phyloP scores from a whole-genome alignment of 1,284 basidiomycete species.

The Cutaneotrichosporon dermatis region DNA sequence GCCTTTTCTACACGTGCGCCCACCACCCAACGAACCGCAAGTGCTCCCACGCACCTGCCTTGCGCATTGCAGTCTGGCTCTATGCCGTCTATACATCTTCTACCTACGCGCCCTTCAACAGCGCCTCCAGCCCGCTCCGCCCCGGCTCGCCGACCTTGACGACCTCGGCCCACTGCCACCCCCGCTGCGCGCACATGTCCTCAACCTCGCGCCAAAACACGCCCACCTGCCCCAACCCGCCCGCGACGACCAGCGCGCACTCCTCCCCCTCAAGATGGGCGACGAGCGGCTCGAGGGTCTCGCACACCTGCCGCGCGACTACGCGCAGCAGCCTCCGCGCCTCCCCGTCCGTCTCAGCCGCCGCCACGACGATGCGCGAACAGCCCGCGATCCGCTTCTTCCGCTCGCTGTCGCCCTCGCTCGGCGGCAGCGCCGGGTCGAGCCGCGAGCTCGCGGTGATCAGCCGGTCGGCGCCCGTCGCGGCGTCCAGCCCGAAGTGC shows the following conservation, averaged over 20 bases:
- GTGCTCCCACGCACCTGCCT: too few species aligned
- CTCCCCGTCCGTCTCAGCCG: constrained; percentile 9
- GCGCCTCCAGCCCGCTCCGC: constrained; percentile 5
- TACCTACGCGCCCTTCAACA: not conserved
- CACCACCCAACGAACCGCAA: too few species aligned
- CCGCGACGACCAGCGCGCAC: constrained; percentile 14
- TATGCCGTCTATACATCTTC: too few species aligned
- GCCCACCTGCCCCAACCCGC: constrained; percentile 12
- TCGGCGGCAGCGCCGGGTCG: not conserved
- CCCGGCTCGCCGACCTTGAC: constrained; percentile 14
- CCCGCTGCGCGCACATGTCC: not conserved
- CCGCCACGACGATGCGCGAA: constrained; percentile 10
- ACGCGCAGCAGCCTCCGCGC: constrained; percentile 3
- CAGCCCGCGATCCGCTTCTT: constrained; percentile 17
- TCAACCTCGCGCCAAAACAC: constrained; percentile 13
- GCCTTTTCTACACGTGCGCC: too few species aligned
- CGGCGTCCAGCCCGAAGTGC: constrained; percentile 2
- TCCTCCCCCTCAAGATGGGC: not conserved
- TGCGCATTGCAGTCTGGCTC: too few species aligned
- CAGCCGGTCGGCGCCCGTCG: constrained; percentile 6
- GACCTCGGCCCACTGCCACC: constrained; percentile 14
- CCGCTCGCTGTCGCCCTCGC: constrained; percentile 13
- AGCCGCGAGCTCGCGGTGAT: constrained; percentile 1
- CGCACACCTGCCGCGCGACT: constrained; percentile 20
- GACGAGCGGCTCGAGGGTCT: constrained; percentile 13